phyloP scores from a whole-genome alignment of 129 eudicot genomes.

The Flaveria ramosissima region DNA sequence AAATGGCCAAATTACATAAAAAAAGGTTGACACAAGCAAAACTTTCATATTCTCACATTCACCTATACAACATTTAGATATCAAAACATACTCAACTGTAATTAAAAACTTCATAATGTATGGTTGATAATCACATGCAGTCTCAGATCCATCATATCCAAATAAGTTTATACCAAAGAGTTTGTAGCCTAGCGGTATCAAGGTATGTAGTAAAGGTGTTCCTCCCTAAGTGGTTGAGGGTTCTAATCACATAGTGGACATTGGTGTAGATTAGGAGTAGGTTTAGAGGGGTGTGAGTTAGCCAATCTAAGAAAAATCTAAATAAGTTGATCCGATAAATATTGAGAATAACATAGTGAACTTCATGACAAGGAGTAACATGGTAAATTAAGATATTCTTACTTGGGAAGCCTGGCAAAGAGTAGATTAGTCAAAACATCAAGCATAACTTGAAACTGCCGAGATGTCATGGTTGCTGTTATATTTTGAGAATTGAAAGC shows the following conservation, averaged over 20 bases:
- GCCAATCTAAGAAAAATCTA: not conserved
- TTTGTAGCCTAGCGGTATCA: no score
- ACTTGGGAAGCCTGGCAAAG: conserved; percentile 97
- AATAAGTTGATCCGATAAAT: conserved; percentile 19
- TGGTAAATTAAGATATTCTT: conserved; percentile 30
- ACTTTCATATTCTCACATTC: conserved; percentile 16
- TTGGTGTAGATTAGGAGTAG: no score
- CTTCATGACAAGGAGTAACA: not conserved
- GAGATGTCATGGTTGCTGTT: conserved; percentile 97
- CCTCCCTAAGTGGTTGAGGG: no score
- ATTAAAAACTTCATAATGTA: not conserved
- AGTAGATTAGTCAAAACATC: conserved; percentile 97
- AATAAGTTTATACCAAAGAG: conserved; percentile 15
- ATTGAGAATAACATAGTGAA: conserved; percentile 19
- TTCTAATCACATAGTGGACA: no score
- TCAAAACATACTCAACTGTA: conserved; percentile 1
- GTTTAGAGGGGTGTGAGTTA: no score
- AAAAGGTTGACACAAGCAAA: not conserved
- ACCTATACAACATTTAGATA: not conserved
- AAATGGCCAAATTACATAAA: conserved; percentile 2
- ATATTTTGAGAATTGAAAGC: conserved; percentile 88
- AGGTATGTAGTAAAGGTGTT: no score
- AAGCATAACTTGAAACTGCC: conserved; percentile 97
- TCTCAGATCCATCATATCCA: conserved; percentile 17
- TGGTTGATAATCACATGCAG: not conserved